These are phyloP conservation scores for Cotoneaster glaucophyllus DNA, from an alignment of 306 rosid species.

Conservation along the genomic window DNA sequence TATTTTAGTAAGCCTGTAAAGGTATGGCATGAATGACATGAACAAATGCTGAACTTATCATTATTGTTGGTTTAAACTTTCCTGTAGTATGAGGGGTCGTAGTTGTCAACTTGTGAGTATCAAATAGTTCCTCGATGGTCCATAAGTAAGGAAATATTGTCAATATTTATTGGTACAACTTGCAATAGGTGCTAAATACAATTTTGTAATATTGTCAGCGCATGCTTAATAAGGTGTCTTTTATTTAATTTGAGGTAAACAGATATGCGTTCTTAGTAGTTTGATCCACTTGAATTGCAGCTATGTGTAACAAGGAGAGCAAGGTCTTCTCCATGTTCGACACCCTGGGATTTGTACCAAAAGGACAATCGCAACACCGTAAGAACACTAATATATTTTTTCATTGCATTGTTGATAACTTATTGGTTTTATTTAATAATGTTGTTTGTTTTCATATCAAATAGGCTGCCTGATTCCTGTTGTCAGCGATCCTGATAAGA, in stretches of 20 bases:
- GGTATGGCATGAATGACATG: neutral
- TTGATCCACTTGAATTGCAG: slow-evolving; percentile 46
- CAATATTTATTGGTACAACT: neutral
- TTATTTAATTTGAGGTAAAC: neutral
- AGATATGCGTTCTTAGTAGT: neutral
- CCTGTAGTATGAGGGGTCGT: neutral
- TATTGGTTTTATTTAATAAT: slow-evolving; percentile 3
- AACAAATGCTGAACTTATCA: neutral
- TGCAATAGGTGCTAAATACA: neutral
- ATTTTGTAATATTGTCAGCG: neutral
- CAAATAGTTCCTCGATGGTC: neutral
- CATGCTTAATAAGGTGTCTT: neutral
- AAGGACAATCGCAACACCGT: slow-evolving; percentile 71
- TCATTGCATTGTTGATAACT: slow-evolving; percentile 14
- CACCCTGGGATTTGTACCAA: slow-evolving; percentile 59
- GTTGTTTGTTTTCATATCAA: slow-evolving; percentile 15
- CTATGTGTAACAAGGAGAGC: slow-evolving; percentile 87
- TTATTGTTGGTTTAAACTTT: neutral
- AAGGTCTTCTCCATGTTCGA: slow-evolving; percentile 62
- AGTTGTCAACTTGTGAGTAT: neutral
- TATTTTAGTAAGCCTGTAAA: neutral
- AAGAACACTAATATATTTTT: slow-evolving; percentile 29
- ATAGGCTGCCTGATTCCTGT: slow-evolving; percentile 83
- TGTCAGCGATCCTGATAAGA: slow-evolving; percentile 54
- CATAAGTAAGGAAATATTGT: neutral